Conservation (phyloP, 306 rosid genomes). For the Pueraria montana region DNA sequence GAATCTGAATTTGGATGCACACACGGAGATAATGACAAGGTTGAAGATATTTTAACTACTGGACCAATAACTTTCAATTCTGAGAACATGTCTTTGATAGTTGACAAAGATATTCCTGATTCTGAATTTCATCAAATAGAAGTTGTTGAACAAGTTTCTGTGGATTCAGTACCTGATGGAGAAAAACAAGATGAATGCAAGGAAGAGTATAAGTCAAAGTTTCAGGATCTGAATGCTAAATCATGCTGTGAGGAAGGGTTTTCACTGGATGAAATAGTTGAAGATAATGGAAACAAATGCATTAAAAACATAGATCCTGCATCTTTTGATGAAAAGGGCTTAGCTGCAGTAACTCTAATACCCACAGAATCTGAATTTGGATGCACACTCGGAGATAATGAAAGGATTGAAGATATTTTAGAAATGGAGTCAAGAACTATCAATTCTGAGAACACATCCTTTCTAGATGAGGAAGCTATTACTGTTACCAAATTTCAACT, state of each 20-base stretch:
- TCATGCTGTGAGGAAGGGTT: conserved; percentile 29
- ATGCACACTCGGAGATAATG: conserved; percentile 33
- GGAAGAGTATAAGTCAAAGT: conserved; percentile 28
- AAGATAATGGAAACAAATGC: conserved; percentile 36
- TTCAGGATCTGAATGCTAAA: conserved; percentile 40
- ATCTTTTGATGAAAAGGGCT: conserved; percentile 36
- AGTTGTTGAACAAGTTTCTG: conserved; percentile 26
- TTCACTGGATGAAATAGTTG: conserved; percentile 34
- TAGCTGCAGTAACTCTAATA: conserved; percentile 14
- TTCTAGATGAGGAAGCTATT: conserved; percentile 38
- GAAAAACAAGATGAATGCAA: conserved; percentile 31
- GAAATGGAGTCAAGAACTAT: background rate
- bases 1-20: conserved; percentile 40
- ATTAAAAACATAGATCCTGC: background rate
- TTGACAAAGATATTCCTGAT: conserved; percentile 36
- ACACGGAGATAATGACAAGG: conserved; percentile 22
- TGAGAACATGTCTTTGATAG: conserved; percentile 29
- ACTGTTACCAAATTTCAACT: conserved; percentile 44
- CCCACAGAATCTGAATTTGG: conserved; percentile 36
- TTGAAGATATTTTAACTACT: conserved; percentile 21
- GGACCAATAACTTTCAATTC: conserved; percentile 8
- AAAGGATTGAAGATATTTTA: conserved; percentile 20
- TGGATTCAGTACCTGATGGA: conserved; percentile 41
- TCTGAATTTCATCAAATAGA: conserved; percentile 43
- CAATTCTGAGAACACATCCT: conserved; percentile 34